These are phyloP conservation scores for Paraconiothyrium sp. DNA, from an alignment of 2,329 filamentous ascomycete genomes.

Conservation along the genomic window DNA sequence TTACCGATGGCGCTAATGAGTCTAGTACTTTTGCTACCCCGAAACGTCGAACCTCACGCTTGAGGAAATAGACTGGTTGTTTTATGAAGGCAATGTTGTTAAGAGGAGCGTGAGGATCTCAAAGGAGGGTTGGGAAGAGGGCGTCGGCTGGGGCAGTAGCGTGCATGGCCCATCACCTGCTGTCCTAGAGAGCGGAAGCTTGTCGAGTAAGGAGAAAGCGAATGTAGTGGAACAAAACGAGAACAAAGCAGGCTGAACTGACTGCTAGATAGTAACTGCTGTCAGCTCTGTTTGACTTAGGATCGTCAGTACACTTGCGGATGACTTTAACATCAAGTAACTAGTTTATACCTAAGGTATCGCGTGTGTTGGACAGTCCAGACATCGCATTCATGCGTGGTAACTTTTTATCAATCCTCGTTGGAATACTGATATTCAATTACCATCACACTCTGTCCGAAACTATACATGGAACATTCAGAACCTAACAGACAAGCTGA, in stretches of 20 bases:
- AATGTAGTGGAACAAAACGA: slow-evolving; percentile 26
- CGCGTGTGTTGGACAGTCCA: too few species aligned
- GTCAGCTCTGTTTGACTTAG: background rate
- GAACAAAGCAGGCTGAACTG: slow-evolving; percentile 5
- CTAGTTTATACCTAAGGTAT: background rate
- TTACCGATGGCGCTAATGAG: slow-evolving; percentile 8
- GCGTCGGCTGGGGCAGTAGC: slow-evolving; percentile 20
- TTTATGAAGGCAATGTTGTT: slow-evolving; percentile 42
- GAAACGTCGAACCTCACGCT: slow-evolving; percentile 48
- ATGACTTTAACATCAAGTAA: background rate
- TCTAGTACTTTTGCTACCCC: slow-evolving; percentile 54
- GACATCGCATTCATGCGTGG: too few species aligned
- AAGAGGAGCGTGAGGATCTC: slow-evolving; percentile 30
- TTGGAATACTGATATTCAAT: background rate
- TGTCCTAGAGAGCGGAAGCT: slow-evolving; percentile 26
- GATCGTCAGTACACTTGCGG: background rate
- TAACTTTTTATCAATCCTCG: background rate
- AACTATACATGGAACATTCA: background rate
- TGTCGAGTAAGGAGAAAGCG: slow-evolving; percentile 21
- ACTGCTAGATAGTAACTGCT: background rate
- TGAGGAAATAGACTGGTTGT: slow-evolving; percentile 49
- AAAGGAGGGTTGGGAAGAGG: slow-evolving; percentile 37
- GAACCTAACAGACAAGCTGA: background rate
- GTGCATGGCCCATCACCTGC: slow-evolving; percentile 19
- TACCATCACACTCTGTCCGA: background rate